These are phyloP conservation scores for Eragrostis tef DNA, from an alignment of 202 grass and related monocot species.

Conservation along the genomic window DNA sequence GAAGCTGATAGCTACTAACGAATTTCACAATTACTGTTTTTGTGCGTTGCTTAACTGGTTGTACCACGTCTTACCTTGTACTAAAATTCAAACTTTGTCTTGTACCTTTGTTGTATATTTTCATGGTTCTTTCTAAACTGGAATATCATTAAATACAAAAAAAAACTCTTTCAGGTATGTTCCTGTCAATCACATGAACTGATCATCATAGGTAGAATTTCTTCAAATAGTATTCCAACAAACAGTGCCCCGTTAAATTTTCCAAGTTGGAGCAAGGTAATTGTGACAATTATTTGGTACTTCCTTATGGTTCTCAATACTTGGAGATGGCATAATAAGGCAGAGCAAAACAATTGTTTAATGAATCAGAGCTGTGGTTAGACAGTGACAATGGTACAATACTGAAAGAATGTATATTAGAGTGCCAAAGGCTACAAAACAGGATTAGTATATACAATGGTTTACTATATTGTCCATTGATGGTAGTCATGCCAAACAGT, in stretches of 20 bases:
- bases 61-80: neutral
- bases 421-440: too few relatives aligned
- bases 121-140: too few relatives aligned
- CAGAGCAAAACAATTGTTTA: too few relatives aligned
- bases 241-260: neutral
- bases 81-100: neutral
- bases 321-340: neutral
- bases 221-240: neutral
- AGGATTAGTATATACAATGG: neutral
- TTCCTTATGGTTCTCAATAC: neutral
- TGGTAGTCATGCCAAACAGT: neutral
- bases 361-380: too few relatives aligned
- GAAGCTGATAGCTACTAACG: neutral
- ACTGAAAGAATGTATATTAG: too few relatives aligned
- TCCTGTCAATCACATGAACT: neutral
- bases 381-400: too few relatives aligned
- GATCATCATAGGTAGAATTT: neutral
- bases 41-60: neutral
- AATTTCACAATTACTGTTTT: neutral
- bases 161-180: neutral
- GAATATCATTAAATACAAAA: neutral
- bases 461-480: neutral
- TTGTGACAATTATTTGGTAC: neutral
- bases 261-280: conserved; percentile 3
- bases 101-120: neutral